Base-by-base conservation (phyloP, 139 green algal genomes). In the Trebouxia sp. region DNA sequence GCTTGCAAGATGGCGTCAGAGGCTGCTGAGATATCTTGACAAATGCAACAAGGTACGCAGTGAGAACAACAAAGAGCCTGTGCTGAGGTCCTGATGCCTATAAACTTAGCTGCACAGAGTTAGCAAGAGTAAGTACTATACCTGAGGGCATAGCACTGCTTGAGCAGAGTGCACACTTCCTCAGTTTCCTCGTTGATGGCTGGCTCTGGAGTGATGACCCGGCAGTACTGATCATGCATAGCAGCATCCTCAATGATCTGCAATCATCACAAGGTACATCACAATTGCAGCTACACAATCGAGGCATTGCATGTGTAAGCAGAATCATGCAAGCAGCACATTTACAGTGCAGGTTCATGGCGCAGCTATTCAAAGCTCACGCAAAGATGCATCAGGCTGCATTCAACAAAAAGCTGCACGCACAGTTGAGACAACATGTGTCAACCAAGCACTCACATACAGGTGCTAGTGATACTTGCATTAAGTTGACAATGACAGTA, bases 121-220 rank as follows among this genome's bases (percentile, higher is more conserved):
- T 58, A 58, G 3, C 20, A 58, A n/a, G n/a, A n/a, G n/a, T 58
- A 10, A 17, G 50, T 20, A 6, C 15, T n/a, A 48, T 86, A 87
- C 76, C 96, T 81, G 83, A 98, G 74, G 70, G 95, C 88, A 50
- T 98, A 79, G 76, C 87, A 93, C 85, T 98, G 88, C 74, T 93
- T 77, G n/a, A 99, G 83, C 87, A 97, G 92, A 4, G 85, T 74
- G 78, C 93, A 97, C 51, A 96, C 90, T 51, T 95, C 92, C 80
- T 95, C 90, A 35, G 82, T 89, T 83, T 96, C 92, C 48, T 96
- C 93, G 0, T 81, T 90, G 17, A 88, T 82, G 26, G 72, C 65
- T 1, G 83, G 86, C 83, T 95, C 91, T 3, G 90, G 90, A 0
- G 85, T 90, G 47, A 94, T 89, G n/a, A 95, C 89, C 6, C 88